A percentile compares a stretch with the other conserved stretches of the same genome.
These are phyloP conservation scores for Backusella mclennaniae DNA, from an alignment of 192 early-diverging fungal species.

Conservation along the genomic window DNA sequence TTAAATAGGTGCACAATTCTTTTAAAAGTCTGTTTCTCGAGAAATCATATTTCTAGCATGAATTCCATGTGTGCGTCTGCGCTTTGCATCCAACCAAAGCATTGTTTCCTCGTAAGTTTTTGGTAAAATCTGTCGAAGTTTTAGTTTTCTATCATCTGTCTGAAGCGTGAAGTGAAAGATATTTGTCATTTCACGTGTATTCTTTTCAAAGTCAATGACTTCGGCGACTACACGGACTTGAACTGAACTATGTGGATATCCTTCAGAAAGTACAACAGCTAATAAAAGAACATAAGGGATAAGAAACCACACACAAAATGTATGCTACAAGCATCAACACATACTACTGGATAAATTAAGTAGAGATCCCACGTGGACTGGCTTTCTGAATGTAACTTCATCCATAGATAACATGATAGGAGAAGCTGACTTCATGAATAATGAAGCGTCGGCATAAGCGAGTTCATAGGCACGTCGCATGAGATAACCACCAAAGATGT, in stretches of 20 bases:
- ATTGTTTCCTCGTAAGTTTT: constrained; percentile 80
- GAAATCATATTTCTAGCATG: background rate
- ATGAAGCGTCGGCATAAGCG: constrained; percentile 70
- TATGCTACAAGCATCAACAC: background rate
- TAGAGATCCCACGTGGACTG: constrained; percentile 81
- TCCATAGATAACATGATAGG: constrained; percentile 65
- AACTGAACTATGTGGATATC: constrained; percentile 52
- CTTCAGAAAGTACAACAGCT: constrained; percentile 73
- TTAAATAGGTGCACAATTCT: background rate
- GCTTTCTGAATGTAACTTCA: constrained; percentile 76
- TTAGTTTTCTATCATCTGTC: constrained; percentile 25
- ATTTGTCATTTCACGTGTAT: constrained; percentile 68
- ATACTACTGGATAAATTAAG: constrained; percentile 60
- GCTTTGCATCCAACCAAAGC: constrained; percentile 60
- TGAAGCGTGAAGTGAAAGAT: constrained; percentile 84
- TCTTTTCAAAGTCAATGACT: constrained; percentile 66
- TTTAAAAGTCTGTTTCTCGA: background rate
- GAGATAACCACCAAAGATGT: constrained; percentile 69
- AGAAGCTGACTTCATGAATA: constrained; percentile 57
- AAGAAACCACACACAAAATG: background rate
- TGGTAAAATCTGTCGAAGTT: constrained; percentile 64
- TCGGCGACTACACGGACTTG: constrained; percentile 54
- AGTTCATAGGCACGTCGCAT: constrained; percentile 89
- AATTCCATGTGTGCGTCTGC: background rate
- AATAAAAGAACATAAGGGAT: background rate